phyloP scores from a whole-genome alignment of 495 filamentous ascomycete species.

The Saxophila tyrrhenica region DNA sequence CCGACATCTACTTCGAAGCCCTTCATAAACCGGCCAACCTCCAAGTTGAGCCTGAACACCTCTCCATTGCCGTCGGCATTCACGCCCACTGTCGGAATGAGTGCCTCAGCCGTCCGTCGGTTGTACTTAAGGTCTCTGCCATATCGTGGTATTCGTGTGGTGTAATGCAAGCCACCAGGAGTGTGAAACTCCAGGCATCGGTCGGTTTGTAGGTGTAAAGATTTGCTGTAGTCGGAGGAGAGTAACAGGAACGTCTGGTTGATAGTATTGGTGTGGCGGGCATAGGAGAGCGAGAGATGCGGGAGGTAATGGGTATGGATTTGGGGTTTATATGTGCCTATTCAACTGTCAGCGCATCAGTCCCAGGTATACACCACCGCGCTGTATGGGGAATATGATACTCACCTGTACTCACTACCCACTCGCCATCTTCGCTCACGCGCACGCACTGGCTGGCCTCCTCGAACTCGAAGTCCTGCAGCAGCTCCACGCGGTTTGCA shows the following conservation, averaged over 20 bases:
- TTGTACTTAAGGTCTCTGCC: conserved; percentile 83
- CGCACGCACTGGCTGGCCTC: conserved; percentile 90
- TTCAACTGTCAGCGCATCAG: conserved; percentile 5
- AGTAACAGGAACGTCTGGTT: conserved; percentile 88
- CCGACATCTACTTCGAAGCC: conserved; percentile 73
- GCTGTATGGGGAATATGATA: background rate
- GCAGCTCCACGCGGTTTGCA: conserved; percentile 82
- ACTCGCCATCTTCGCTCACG: conserved; percentile 91
- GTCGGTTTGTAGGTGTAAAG: conserved; percentile 83
- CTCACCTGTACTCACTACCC: conserved; percentile 91
- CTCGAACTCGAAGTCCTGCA: conserved; percentile 98
- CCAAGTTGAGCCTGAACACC: conserved; percentile 85
- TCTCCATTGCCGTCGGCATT: conserved; percentile 76
- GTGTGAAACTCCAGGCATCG: conserved; percentile 92
- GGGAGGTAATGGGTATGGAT: conserved; percentile 92
- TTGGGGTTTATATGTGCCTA: conserved; percentile 86
- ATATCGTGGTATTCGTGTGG: conserved; percentile 78
- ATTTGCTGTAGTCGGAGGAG: conserved; percentile 92
- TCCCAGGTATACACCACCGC: background rate
- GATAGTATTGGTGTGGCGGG: conserved; percentile 84
- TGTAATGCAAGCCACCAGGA: conserved; percentile 75
- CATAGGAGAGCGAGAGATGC: conserved; percentile 82
- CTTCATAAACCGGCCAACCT: conserved; percentile 81
- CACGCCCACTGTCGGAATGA: conserved; percentile 79
- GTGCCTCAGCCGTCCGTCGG: conserved; percentile 69